Evolutionary conservation across 2,329 filamentous ascomycete species (phyloP).

Genomic region (Helotiales sp.): DNA sequence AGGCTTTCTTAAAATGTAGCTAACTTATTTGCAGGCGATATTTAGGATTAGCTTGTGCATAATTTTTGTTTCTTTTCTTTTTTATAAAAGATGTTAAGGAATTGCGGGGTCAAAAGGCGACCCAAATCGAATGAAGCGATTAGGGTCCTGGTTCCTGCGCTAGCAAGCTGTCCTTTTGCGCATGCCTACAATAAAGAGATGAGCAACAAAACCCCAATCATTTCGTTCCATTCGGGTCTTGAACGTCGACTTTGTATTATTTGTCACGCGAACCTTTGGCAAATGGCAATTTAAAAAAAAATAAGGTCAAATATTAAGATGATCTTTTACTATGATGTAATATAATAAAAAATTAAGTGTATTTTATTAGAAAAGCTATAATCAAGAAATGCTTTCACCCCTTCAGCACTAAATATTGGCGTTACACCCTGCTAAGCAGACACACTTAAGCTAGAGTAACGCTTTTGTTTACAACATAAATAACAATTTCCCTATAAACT

Average conservation of each 20-base stretch:
- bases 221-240: not conserved
- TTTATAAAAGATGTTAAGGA: not conserved
- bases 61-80: not conserved
- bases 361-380: too few species aligned
- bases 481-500: too few species aligned
- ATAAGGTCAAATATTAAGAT: not conserved
- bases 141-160: not conserved
- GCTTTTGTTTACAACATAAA: too few species aligned
- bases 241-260: not conserved
- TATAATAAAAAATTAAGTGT: too few species aligned
- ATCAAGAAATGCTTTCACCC: too few species aligned
- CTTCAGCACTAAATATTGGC: too few species aligned
- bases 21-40: not conserved
- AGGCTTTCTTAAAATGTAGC: constrained; percentile 1
- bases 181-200: not conserved
- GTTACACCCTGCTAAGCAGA: too few species aligned
- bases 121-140: too few species aligned
- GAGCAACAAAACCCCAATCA: not conserved
- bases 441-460: too few species aligned
- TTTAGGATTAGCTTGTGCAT: not conserved
- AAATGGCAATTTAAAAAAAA: not conserved
- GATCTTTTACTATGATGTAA: too few species aligned
- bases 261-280: not conserved
- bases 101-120: too few species aligned
- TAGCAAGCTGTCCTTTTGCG: not conserved